These are phyloP conservation scores for Lupinus albus DNA, from an alignment of 306 rosid genomes.

Conservation along the genomic window DNA sequence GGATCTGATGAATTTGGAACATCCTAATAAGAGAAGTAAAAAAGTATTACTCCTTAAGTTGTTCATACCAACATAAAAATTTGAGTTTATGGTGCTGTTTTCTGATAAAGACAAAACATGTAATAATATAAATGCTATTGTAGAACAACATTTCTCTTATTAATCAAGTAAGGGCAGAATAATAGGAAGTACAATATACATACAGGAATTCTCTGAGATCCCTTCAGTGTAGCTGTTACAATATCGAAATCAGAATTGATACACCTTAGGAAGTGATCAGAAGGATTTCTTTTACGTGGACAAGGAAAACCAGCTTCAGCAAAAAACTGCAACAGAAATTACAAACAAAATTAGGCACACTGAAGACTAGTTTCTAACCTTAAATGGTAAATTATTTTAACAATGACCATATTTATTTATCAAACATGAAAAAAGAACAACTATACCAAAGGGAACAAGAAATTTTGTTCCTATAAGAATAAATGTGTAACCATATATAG, in stretches of 20 bases:
- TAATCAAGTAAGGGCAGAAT: no score
- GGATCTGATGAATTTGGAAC: conserved; percentile 78
- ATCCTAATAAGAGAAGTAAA: conserved; percentile 50
- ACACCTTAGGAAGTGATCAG: conserved; percentile 85
- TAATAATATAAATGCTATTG: no score
- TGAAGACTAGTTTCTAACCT: conserved; percentile 8
- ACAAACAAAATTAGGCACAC: conserved; percentile 9
- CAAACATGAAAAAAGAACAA: neutral
- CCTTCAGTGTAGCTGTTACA: conserved; percentile 78
- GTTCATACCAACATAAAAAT: neutral
- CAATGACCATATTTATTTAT: neutral
- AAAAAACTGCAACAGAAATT: conserved; percentile 58
- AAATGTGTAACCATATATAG: neutral
- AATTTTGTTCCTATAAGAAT: neutral
- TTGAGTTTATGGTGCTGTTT: no score
- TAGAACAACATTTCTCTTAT: no score
- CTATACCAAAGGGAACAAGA: neutral
- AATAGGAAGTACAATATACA: conserved; percentile 9
- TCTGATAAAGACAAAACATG: no score
- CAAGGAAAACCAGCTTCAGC: conserved; percentile 89
- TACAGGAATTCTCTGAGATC: conserved; percentile 77
- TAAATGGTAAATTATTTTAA: neutral
- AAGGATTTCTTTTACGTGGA: conserved; percentile 79
- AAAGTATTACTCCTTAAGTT: conserved; percentile 24
- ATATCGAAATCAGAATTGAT: conserved; percentile 80